phyloP scores from a whole-genome alignment of 1,139 yeast genomes.

The Hyphopichia burtonii region DNA sequence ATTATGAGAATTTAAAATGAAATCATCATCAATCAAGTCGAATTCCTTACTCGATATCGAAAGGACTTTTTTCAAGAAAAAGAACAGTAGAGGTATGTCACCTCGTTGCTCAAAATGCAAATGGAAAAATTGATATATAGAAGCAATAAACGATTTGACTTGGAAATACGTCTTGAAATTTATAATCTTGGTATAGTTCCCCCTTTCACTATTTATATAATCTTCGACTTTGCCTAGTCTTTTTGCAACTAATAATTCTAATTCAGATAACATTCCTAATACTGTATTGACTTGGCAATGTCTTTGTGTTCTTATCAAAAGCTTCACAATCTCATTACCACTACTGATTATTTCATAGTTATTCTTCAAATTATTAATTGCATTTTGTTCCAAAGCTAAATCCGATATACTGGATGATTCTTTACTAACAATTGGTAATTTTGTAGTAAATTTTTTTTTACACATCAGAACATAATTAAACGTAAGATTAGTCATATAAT shows the following conservation, averaged over 20 bases:
- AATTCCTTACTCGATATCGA: not conserved
- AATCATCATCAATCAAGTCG: not conserved
- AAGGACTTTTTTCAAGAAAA: not conserved
- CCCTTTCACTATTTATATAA: not conserved
- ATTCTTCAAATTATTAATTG: not conserved
- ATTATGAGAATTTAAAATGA: not conserved
- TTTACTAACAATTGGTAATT: slow-evolving; percentile 15
- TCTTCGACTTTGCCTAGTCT: not conserved
- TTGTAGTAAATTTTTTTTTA: slow-evolving; percentile 17
- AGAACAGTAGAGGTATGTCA: not conserved
- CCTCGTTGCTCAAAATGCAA: not conserved
- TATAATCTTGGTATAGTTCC: not conserved
- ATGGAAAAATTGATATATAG: not conserved
- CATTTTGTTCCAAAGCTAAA: not conserved
- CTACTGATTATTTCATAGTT: not conserved
- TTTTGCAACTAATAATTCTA: not conserved
- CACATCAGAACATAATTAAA: not conserved
- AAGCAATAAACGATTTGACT: not conserved
- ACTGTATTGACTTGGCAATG: not conserved
- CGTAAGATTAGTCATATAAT: slow-evolving; percentile 12
- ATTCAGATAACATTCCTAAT: not conserved
- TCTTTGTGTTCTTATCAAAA: slow-evolving; percentile 9
- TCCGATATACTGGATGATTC: not conserved
- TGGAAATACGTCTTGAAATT: not conserved
- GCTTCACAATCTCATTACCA: not conserved